phyloP scores from a whole-genome alignment of 176 grass and related monocot genomes.

The Cenchrus fungigraminus region DNA sequence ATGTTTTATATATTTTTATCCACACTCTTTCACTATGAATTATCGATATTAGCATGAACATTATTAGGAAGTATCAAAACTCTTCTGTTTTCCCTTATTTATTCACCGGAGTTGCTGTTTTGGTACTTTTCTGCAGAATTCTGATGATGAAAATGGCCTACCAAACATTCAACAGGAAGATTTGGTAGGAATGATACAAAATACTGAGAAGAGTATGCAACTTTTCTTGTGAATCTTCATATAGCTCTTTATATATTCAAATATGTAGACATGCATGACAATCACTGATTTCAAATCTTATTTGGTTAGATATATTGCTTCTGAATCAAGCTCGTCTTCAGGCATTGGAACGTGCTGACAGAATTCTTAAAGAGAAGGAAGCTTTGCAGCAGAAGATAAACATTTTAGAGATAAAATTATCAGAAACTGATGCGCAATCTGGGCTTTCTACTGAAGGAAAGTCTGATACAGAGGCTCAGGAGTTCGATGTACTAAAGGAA shows the following conservation, averaged over 20 bases:
- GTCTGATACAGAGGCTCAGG: slow-evolving; percentile 40
- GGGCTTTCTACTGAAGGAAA: slow-evolving; percentile 53
- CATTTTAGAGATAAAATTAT: slow-evolving; percentile 71
- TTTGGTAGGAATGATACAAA: slow-evolving; percentile 74
- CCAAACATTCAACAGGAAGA: slow-evolving; percentile 65
- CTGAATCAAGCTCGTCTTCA: slow-evolving; percentile 88
- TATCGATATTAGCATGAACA: background rate
- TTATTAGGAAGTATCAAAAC: background rate
- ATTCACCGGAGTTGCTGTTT: background rate
- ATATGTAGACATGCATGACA: slow-evolving; percentile 22
- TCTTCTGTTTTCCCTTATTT: background rate
- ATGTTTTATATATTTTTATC: background rate
- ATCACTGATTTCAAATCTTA: slow-evolving; percentile 28
- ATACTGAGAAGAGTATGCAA: slow-evolving; percentile 74
- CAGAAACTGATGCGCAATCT: slow-evolving; percentile 43
- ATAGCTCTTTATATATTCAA: slow-evolving; percentile 13
- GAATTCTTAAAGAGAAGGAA: slow-evolving; percentile 89
- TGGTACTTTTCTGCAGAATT: slow-evolving; percentile 29
- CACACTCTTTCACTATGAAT: background rate
- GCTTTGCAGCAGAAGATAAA: slow-evolving; percentile 66
- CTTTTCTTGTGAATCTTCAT: slow-evolving; percentile 39
- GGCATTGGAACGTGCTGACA: slow-evolving; percentile 71
- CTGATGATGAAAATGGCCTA: slow-evolving; percentile 40
- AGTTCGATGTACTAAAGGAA: slow-evolving; percentile 61
- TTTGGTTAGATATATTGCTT: slow-evolving; percentile 85